Percentiles rank a stretch among this genome's conserved stretches.
phyloP scores from a whole-genome alignment of 2,329 filamentous ascomycete species.

The Penicillium sp. region DNA sequence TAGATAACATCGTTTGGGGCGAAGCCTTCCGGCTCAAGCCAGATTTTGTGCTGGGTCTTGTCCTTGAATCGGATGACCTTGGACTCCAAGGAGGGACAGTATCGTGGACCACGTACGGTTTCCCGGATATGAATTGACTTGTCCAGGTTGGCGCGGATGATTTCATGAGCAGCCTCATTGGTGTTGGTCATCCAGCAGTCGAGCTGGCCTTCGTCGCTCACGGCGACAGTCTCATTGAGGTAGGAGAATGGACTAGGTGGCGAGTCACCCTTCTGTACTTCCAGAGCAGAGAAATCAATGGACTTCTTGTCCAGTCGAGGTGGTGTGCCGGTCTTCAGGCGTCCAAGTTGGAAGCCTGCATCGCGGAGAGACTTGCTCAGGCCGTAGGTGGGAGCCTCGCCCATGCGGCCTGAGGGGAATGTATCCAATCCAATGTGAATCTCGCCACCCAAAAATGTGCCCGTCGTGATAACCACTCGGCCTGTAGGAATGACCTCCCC shows the following conservation, averaged over 20 bases:
- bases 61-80: constrained; percentile 88
- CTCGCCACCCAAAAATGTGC: constrained; percentile 91
- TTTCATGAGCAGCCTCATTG: constrained; percentile 76
- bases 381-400: constrained; percentile 89
- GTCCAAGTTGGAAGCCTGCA: constrained; percentile 84
- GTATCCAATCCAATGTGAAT: constrained; percentile 90
- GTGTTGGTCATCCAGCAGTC: constrained; percentile 87
- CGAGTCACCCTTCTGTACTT: constrained; percentile 77
- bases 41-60: constrained; percentile 82
- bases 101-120: constrained; percentile 88
- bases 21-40: constrained; percentile 96
- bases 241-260: constrained; percentile 91
- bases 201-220: constrained; percentile 71
- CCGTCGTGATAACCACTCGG: constrained; percentile 90
- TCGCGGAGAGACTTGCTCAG: constrained; percentile 86
- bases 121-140: constrained; percentile 96
- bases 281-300: constrained; percentile 74
- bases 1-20: constrained; percentile 82
- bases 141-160: constrained; percentile 87
- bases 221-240: constrained; percentile 74
- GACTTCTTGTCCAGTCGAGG: constrained; percentile 79
- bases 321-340: constrained; percentile 94
- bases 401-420: constrained; percentile 87
- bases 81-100: constrained; percentile 92
- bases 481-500: constrained; percentile 79